These are phyloP conservation scores for Trichosporon sp. DNA, from an alignment of 1,284 basidiomycete genomes.

Conservation along the genomic window DNA sequence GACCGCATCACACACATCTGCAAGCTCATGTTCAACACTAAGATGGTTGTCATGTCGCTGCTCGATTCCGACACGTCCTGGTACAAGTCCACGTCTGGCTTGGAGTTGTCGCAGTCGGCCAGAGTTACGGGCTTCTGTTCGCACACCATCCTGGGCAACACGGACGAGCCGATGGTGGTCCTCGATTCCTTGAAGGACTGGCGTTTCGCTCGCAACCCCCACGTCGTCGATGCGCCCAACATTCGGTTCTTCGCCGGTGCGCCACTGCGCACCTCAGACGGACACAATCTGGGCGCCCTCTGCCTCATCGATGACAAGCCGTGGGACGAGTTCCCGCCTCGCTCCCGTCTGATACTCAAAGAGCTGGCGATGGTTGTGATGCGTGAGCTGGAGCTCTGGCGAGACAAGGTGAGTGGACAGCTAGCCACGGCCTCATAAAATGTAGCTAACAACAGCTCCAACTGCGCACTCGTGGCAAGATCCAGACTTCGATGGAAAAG, in stretches of 20 bases:
- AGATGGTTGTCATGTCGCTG: constrained; percentile 71
- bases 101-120: constrained; percentile 45
- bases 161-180: constrained; percentile 82
- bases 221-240: constrained; percentile 63
- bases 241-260: constrained; percentile 89
- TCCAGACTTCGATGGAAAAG: constrained; percentile 92
- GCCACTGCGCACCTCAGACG: constrained; percentile 80
- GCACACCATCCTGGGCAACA: constrained; percentile 52
- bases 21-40: constrained; percentile 87
- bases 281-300: constrained; percentile 82
- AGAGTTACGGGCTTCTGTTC: constrained; percentile 13
- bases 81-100: constrained; percentile 76
- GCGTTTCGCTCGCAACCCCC: constrained; percentile 72
- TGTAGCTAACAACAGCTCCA: constrained; percentile 60
- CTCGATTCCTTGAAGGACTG: constrained; percentile 77
- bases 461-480: constrained; percentile 80
- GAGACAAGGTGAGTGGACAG: constrained; percentile 65
- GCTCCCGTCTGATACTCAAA: constrained; percentile 85
- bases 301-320: constrained; percentile 82
- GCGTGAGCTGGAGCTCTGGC: constrained; percentile 92
- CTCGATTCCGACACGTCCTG: constrained; percentile 80
- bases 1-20: constrained; percentile 83
- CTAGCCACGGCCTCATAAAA: neutral
- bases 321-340: constrained; percentile 75
- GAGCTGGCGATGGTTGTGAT: constrained; percentile 92